A percentile compares a stretch with the other conserved stretches of the same genome.
phyloP scores from a whole-genome alignment of 129 eudicot genomes.

The Deinandra increscens region DNA sequence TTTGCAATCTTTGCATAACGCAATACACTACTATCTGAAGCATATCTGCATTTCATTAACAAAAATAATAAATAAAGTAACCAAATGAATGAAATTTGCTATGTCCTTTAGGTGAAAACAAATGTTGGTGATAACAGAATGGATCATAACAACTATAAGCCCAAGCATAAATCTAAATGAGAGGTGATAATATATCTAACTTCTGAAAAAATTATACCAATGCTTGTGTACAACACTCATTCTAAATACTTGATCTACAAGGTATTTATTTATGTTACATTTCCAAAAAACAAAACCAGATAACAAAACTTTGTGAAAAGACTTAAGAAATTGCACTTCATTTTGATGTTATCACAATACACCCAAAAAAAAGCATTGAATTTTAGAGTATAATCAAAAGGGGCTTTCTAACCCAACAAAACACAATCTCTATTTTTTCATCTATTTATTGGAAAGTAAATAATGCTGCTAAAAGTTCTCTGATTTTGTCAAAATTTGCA shows the following conservation, averaged over 20 bases:
- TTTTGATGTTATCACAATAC: background rate
- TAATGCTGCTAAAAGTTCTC: background rate
- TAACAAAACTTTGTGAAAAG: background rate
- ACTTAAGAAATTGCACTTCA: background rate
- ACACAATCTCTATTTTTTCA: background rate
- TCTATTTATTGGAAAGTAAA: background rate
- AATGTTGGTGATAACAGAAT: background rate
- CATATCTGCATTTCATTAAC: conserved; percentile 47
- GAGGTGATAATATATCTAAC: background rate
- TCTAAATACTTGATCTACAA: background rate
- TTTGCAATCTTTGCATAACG: conserved; percentile 85
- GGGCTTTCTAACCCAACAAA: background rate
- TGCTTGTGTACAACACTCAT: background rate
- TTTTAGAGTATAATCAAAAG: background rate
- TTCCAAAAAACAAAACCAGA: background rate
- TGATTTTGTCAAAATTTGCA: background rate
- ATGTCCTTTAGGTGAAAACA: background rate
- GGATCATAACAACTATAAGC: background rate
- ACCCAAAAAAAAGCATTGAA: background rate
- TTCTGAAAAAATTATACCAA: background rate
- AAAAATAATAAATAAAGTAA: background rate
- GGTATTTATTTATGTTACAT: background rate
- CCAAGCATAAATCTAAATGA: conserved; percentile 3
- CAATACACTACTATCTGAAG: conserved; percentile 53
- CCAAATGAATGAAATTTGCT: background rate